These are phyloP conservation scores for Gomphus bonarii DNA, from an alignment of 1,284 basidiomycete species.

Conservation along the genomic window DNA sequence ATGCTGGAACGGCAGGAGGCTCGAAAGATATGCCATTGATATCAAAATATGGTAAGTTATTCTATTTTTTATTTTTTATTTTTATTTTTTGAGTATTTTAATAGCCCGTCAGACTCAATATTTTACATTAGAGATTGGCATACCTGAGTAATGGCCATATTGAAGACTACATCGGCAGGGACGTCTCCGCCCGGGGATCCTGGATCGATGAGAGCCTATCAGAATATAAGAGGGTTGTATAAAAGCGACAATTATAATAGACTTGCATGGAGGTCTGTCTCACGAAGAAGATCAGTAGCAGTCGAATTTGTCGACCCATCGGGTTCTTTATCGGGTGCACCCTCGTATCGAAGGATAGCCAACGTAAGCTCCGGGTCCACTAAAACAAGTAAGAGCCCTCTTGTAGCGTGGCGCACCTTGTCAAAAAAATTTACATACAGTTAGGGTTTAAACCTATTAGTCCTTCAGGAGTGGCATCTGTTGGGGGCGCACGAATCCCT, in stretches of 20 bases:
- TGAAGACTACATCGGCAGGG: not conserved
- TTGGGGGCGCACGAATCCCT: slow-evolving; percentile 19
- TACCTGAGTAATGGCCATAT: not conserved
- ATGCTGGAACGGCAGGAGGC: slow-evolving; percentile 24
- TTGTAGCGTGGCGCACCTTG: slow-evolving; percentile 10
- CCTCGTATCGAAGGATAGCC: slow-evolving; percentile 31
- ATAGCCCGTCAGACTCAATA: no score
- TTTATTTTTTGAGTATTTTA: no score
- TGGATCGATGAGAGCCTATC: slow-evolving; percentile 23
- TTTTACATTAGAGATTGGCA: no score
- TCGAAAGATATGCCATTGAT: slow-evolving; percentile 22
- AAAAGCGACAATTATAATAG: not conserved
- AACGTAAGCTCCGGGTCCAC: slow-evolving; percentile 16
- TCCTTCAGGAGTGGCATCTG: slow-evolving; percentile 10
- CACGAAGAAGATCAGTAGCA: slow-evolving; percentile 23
- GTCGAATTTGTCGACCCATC: slow-evolving; percentile 21
- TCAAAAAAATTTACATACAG: slow-evolving; percentile 16
- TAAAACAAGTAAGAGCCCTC: not conserved
- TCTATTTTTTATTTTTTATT: no score
- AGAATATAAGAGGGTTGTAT: not conserved
- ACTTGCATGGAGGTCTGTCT: slow-evolving; percentile 23
- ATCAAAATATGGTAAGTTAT: slow-evolving; percentile 12
- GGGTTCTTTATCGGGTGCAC: slow-evolving; percentile 24
- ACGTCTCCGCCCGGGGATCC: slow-evolving; percentile 25
- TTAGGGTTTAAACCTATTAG: slow-evolving; percentile 17